These are phyloP conservation scores for Pichia cactophila DNA, from an alignment of 1,139 yeast genomes.

Conservation along the genomic window DNA sequence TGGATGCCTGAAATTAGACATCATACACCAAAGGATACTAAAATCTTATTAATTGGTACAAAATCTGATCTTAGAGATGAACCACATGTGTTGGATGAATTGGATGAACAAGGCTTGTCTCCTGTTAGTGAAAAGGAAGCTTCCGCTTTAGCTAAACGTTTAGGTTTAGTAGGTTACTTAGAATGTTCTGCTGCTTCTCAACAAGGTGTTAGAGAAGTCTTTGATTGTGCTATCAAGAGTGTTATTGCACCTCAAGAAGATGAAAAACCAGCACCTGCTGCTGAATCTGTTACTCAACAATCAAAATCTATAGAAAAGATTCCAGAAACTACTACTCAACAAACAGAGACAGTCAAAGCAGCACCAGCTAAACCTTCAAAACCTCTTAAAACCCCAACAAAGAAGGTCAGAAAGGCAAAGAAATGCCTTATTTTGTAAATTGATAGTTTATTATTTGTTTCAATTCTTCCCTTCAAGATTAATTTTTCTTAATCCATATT, in stretches of 20 bases:
- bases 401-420: slow-evolving; percentile 38
- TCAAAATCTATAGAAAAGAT: slow-evolving; percentile 3
- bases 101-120: slow-evolving; percentile 52
- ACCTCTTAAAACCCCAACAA: slow-evolving; percentile 8
- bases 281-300: slow-evolving; percentile 7
- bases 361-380: slow-evolving; percentile 5
- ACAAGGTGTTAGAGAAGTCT: slow-evolving; percentile 74
- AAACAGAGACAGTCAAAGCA: slow-evolving; percentile 2
- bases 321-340: slow-evolving; percentile 1
- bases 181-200: slow-evolving; percentile 96
- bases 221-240: slow-evolving; percentile 71
- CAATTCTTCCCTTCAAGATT: neutral
- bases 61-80: slow-evolving; percentile 82
- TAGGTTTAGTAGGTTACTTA: slow-evolving; percentile 66
- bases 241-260: slow-evolving; percentile 54
- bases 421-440: slow-evolving; percentile 42
- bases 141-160: slow-evolving; percentile 55
- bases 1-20: slow-evolving; percentile 90
- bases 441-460: neutral
- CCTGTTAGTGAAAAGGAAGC: slow-evolving; percentile 66
- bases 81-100: slow-evolving; percentile 63
- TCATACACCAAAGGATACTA: slow-evolving; percentile 71
- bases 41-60: slow-evolving; percentile 77
- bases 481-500: neutral
- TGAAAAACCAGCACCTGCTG: slow-evolving; percentile 36